These are phyloP conservation scores for Xylaria palmicola DNA, from an alignment of 495 filamentous ascomycete species.

Conservation along the genomic window DNA sequence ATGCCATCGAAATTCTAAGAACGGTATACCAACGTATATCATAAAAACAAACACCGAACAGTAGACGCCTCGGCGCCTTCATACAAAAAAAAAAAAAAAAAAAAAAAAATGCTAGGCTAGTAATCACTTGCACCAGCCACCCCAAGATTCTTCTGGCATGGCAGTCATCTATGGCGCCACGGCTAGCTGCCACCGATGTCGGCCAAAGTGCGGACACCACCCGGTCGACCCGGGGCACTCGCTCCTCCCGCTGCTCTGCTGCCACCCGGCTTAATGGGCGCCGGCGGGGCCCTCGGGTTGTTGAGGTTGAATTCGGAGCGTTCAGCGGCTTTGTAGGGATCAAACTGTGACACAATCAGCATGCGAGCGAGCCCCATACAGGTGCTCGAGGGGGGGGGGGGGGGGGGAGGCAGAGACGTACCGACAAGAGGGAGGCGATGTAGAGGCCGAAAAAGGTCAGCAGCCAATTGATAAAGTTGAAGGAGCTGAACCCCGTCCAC, in stretches of 20 bases:
- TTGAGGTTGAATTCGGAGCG: constrained; percentile 62
- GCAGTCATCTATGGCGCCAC: neutral
- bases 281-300: constrained; percentile 26
- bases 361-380: neutral
- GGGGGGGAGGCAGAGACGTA: constrained; percentile 20
- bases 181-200: constrained; percentile 31
- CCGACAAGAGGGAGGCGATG: constrained; percentile 55
- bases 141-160: no score
- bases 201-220: constrained; percentile 44
- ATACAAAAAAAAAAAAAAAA: no score
- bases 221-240: constrained; percentile 23
- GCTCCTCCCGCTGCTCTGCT: constrained; percentile 23
- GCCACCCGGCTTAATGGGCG: constrained; percentile 13
- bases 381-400: neutral
- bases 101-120: neutral
- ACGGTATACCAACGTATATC: no score
- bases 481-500: constrained; percentile 38
- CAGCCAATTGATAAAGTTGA: constrained; percentile 45
- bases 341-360: constrained; percentile 45
- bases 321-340: constrained; percentile 64
- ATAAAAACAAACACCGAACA: neutral
- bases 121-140: neutral
- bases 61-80: neutral
- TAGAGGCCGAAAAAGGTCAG: constrained; percentile 62
- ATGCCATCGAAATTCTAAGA: no score